A percentile compares a stretch with the other conserved stretches of the same genome.
Evolutionary conservation across 2,329 filamentous ascomycete species (phyloP).

Genomic region (Botrytis elliptica): DNA sequence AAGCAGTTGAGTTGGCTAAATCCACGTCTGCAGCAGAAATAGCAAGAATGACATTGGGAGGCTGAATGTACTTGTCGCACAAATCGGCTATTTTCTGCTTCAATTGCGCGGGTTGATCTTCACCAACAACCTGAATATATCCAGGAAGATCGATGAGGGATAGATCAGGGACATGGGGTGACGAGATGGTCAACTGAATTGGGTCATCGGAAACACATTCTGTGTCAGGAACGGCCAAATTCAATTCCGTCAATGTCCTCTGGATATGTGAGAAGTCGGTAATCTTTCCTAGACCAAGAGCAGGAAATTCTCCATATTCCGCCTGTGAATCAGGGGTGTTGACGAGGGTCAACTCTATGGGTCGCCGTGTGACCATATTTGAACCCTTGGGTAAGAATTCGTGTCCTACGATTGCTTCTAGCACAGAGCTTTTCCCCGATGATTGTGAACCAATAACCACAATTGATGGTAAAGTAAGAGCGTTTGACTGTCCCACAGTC

Average conservation of each 20-base stretch:
- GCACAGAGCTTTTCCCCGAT: constrained; percentile 94
- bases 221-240: constrained; percentile 83
- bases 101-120: constrained; percentile 84
- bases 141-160: constrained; percentile 95
- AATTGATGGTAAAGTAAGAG: constrained; percentile 87
- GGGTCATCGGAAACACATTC: constrained; percentile 96
- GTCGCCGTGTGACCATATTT: constrained; percentile 96
- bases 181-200: constrained; percentile 93
- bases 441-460: constrained; percentile 99
- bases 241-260: constrained; percentile 89
- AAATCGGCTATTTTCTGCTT: constrained; percentile 96
- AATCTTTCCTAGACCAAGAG: constrained; percentile 83
- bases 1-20: constrained; percentile 89
- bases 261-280: constrained; percentile 92
- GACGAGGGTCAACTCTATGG: constrained; percentile 93
- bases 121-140: constrained; percentile 93
- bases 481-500: constrained; percentile 86
- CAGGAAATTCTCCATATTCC: constrained; percentile 96
- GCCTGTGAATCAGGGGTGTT: constrained; percentile 85
- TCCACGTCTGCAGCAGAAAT: constrained; percentile 98
- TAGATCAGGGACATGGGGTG: constrained; percentile 89
- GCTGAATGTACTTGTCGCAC: constrained; percentile 96
- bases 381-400: constrained; percentile 97
- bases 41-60: constrained; percentile 93
- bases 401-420: constrained; percentile 96